phyloP scores from a whole-genome alignment of 495 filamentous ascomycete species.

The Apiosordaria backusii region DNA sequence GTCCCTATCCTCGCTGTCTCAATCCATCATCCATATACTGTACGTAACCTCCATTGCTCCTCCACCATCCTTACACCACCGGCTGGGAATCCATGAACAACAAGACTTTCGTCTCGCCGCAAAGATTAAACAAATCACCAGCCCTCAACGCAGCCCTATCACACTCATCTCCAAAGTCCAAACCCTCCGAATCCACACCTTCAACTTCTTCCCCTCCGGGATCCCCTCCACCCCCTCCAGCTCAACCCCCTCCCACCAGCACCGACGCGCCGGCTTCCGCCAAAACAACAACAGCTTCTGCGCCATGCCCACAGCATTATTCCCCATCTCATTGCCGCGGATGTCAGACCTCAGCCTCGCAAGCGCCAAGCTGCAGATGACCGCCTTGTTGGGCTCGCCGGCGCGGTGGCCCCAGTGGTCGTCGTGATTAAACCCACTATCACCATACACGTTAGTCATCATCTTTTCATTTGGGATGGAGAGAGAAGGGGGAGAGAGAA shows the following conservation, averaged over 20 bases:
- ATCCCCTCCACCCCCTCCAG: constrained; percentile 85
- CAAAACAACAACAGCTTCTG: constrained; percentile 98
- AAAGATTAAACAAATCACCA: not conserved
- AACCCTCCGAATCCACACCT: constrained; percentile 95
- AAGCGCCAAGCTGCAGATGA: constrained; percentile 93
- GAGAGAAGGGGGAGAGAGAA: constrained; percentile 6
- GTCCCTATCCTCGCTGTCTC: not conserved
- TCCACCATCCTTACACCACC: too few relatives aligned
- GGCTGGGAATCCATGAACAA: too few relatives aligned
- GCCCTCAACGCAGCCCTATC: constrained; percentile 69
- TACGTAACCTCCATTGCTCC: not conserved
- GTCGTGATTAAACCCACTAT: constrained; percentile 90
- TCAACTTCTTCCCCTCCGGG: constrained; percentile 70
- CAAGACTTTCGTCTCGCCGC: too few relatives aligned
- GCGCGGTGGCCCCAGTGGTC: constrained; percentile 95
- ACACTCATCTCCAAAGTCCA: constrained; percentile 99
- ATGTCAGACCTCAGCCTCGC: constrained; percentile 91
- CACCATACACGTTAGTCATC: constrained; percentile 8
- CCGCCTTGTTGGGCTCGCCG: constrained; percentile 93
- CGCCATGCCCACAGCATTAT: constrained; percentile 91
- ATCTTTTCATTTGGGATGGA: constrained; percentile 6
- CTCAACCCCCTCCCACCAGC: constrained; percentile 99
- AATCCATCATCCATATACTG: not conserved
- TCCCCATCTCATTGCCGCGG: constrained; percentile 68
- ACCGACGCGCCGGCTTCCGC: constrained; percentile 92